phyloP scores from a whole-genome alignment of 495 filamentous ascomycete genomes.

The Pyrenula massariospora region DNA sequence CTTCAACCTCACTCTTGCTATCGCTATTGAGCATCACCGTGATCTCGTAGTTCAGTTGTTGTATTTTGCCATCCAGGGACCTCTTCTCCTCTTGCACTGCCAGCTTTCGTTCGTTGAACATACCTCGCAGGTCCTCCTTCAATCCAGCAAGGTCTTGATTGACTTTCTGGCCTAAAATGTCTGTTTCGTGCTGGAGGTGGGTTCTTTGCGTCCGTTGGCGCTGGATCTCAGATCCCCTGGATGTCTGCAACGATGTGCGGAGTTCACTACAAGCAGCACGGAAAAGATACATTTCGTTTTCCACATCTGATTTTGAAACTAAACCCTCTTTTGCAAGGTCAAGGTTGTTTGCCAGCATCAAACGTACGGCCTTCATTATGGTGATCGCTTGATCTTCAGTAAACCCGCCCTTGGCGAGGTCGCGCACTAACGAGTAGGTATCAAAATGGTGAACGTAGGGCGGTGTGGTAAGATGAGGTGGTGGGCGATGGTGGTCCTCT shows the following conservation, averaged over 20 bases:
- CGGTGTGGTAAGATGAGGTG: constrained; percentile 54
- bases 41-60: constrained; percentile 90
- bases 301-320: constrained; percentile 67
- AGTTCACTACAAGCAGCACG: constrained; percentile 89
- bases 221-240: constrained; percentile 41
- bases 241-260: constrained; percentile 58
- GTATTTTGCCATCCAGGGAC: constrained; percentile 68
- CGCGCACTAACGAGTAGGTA: constrained; percentile 73
- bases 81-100: constrained; percentile 74
- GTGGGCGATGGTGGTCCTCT: constrained; percentile 32
- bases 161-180: constrained; percentile 73
- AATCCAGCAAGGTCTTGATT: constrained; percentile 67
- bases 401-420: constrained; percentile 60
- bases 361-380: constrained; percentile 79
- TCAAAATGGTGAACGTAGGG: constrained; percentile 95
- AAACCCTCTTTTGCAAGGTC: constrained; percentile 64
- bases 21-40: constrained; percentile 77
- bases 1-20: constrained; percentile 80
- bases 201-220: constrained; percentile 68
- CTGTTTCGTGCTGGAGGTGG: constrained; percentile 83
- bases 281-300: constrained; percentile 90
- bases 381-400: constrained; percentile 56
- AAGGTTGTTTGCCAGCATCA: constrained; percentile 64
- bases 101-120: constrained; percentile 97
- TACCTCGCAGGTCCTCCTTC: constrained; percentile 83